Conservation (phyloP, 148 eudicot genomes). For the Euryodendron excelsum region DNA sequence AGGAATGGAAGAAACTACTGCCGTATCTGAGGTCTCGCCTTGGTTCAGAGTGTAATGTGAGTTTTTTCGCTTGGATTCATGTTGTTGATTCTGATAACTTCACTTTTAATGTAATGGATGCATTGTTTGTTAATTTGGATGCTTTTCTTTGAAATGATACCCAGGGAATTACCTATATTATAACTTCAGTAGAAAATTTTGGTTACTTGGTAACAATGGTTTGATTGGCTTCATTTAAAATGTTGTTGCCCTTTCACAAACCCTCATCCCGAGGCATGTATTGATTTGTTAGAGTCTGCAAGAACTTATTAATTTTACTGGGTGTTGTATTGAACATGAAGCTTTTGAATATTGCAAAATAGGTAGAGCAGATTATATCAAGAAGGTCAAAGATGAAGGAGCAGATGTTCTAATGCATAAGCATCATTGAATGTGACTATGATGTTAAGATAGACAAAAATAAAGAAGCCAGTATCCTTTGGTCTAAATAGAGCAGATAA, state of each 20-base stretch:
- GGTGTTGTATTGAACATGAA: neutral
- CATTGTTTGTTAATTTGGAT: neutral
- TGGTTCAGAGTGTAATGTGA: conserved; percentile 74
- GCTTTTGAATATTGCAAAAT: neutral
- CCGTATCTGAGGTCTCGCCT: conserved; percentile 89
- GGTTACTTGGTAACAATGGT: neutral
- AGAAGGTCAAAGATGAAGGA: neutral
- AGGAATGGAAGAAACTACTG: conserved; percentile 84
- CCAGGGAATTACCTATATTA: no score
- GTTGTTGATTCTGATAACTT: neutral
- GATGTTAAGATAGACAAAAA: neutral
- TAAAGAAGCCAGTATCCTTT: neutral
- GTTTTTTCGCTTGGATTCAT: conserved; percentile 21
- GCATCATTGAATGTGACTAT: no score
- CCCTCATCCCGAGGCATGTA: no score
- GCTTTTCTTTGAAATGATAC: neutral
- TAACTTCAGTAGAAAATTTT: neutral
- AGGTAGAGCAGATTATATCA: neutral
- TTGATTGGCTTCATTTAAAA: neutral
- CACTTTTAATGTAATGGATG: no score
- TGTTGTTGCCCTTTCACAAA: neutral
- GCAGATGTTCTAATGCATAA: neutral
- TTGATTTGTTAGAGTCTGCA: no score
- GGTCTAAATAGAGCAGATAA: neutral
- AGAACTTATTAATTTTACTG: no score